phyloP scores from a whole-genome alignment of 306 rosid species.

The Dicorynia guianensis region DNA sequence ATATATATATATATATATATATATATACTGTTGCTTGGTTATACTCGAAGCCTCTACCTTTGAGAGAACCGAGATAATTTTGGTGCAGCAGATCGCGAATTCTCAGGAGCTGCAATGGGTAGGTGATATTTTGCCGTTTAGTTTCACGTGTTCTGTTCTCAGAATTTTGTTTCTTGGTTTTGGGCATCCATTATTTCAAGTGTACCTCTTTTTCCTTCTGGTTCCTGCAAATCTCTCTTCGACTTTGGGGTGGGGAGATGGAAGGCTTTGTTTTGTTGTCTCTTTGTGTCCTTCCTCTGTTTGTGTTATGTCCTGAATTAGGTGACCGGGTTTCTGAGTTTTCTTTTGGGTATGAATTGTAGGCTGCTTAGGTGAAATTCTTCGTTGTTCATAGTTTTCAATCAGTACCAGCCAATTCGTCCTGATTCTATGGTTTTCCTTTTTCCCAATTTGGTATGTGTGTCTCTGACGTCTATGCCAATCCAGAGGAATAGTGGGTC shows the following conservation, averaged over 20 bases:
- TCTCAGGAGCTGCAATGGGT: slow-evolving; percentile 64
- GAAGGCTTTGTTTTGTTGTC: background rate
- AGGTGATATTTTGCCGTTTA: slow-evolving; percentile 31
- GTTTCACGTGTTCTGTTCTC: slow-evolving; percentile 49
- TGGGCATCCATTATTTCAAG: slow-evolving; percentile 30
- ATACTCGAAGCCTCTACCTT: slow-evolving; percentile 38
- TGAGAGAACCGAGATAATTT: slow-evolving; percentile 48
- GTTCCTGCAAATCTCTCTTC: slow-evolving; percentile 29
- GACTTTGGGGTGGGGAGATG: background rate
- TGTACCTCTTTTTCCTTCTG: slow-evolving; percentile 19
- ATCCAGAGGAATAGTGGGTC: background rate
- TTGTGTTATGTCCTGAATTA: slow-evolving; percentile 25
- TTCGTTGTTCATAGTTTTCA: background rate
- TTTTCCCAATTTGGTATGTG: slow-evolving; percentile 18
- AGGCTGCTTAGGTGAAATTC: background rate
- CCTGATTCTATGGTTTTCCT: background rate
- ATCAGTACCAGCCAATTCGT: background rate
- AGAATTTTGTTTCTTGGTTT: slow-evolving; percentile 41
- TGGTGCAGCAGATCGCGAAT: slow-evolving; percentile 49
- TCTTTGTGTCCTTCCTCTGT: slow-evolving; percentile 1
- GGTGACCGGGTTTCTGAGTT: slow-evolving; percentile 7
- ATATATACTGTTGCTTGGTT: slow-evolving; percentile 21
- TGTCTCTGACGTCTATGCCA: background rate
- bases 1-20: background rate
- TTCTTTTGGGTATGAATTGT: background rate